Evolutionary conservation across 805 yeast genomes (phyloP).

Genomic region (Candida maesae): DNA sequence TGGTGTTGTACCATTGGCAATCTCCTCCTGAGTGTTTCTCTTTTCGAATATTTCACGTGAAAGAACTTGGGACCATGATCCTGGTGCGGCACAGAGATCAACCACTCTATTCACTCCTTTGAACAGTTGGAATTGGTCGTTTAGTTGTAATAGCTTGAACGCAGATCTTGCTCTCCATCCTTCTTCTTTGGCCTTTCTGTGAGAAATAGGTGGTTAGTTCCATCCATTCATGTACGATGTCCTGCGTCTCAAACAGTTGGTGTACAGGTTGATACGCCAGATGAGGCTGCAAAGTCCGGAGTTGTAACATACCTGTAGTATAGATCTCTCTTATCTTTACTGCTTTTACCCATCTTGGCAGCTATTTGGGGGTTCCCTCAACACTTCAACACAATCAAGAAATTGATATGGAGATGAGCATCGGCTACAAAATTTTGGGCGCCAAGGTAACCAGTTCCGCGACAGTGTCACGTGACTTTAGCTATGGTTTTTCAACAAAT

Average conservation of each 20-base stretch:
- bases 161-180: slow-evolving; percentile 99
- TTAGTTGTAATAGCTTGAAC: slow-evolving; percentile 83
- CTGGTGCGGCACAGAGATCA: slow-evolving; percentile 97
- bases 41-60: slow-evolving; percentile 59
- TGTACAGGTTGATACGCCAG: too few relatives aligned
- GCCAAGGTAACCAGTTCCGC: too few relatives aligned
- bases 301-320: slow-evolving; percentile 49
- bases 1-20: slow-evolving; percentile 43
- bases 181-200: slow-evolving; percentile 90
- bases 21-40: slow-evolving; percentile 24
- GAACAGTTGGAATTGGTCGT: slow-evolving; percentile 82
- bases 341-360: slow-evolving; percentile 77
- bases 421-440: not conserved
- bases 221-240: too few relatives aligned
- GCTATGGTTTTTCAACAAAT: too few relatives aligned
- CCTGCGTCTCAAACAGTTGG: too few relatives aligned
- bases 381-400: too few relatives aligned
- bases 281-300: too few relatives aligned
- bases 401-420: too few relatives aligned
- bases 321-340: slow-evolving; percentile 91
- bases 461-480: too few relatives aligned
- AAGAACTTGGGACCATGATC: slow-evolving; percentile 93
- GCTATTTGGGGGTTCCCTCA: too few relatives aligned
- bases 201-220: too few relatives aligned
- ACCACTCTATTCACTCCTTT: slow-evolving; percentile 77